A percentile compares a stretch with the other conserved stretches of the same genome.
These are phyloP conservation scores for Steccherinum ochraceum DNA, from an alignment of 768 basidiomycete species.

Conservation along the genomic window DNA sequence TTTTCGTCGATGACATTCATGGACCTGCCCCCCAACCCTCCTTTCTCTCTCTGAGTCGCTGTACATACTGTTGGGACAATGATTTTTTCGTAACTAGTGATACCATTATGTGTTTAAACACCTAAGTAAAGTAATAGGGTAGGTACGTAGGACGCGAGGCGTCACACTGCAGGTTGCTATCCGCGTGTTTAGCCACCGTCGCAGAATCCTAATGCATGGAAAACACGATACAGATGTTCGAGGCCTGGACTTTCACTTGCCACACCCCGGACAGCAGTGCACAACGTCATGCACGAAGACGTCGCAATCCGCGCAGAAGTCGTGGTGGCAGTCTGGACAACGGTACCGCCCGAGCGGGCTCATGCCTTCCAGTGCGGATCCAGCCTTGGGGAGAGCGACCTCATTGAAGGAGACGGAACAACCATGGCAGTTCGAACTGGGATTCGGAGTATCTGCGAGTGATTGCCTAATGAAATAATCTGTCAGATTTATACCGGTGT, in stretches of 20 bases:
- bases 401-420: constrained; percentile 70
- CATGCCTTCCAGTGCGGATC: constrained; percentile 53
- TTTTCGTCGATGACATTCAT: too few relatives aligned
- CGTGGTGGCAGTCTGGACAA: constrained; percentile 77
- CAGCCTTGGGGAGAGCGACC: constrained; percentile 26
- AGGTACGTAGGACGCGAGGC: too few relatives aligned
- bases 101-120: too few relatives aligned
- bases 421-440: constrained; percentile 55
- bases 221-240: too few relatives aligned
- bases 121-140: too few relatives aligned
- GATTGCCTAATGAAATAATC: constrained; percentile 28
- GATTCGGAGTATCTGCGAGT: constrained; percentile 30
- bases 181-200: too few relatives aligned
- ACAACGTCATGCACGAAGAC: constrained; percentile 93
- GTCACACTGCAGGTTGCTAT: too few relatives aligned
- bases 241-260: constrained; percentile 37
- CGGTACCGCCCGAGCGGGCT: constrained; percentile 84
- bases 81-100: too few relatives aligned
- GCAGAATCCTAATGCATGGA: too few relatives aligned
- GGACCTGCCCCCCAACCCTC: too few relatives aligned
- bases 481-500: constrained; percentile 2
- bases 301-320: constrained; percentile 96
- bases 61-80: too few relatives aligned
- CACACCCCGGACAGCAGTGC: constrained; percentile 90
- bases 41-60: too few relatives aligned